Evolutionary conservation across 2,329 filamentous ascomycete species (phyloP), one percentile per base, ranked within the genome.

Genomic region (Colletotrichum nymphaeae): DNA sequence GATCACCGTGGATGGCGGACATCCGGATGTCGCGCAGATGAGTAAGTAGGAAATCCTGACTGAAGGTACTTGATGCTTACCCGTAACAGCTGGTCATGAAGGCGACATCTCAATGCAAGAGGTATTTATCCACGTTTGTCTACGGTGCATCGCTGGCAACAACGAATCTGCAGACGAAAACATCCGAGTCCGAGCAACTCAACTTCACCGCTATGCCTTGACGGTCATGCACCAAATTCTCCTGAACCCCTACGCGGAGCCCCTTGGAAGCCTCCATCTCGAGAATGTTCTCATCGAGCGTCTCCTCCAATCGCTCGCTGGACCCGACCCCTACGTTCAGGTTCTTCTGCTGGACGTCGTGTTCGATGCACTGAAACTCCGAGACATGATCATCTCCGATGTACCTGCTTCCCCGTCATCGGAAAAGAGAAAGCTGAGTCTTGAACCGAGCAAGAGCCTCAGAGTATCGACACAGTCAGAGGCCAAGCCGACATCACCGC

Each of bases 301-400:
- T 75, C 87, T 97, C 6, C 85, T 86, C 32, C 87, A 88, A 77
- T 89, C 92, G 19, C 84, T 95, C 24, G 82, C 87, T 49, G 86
- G 88, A 6, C 84, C 89, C 1, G 93, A 94, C 76, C 88, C 92
- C 35, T 92, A 92, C 65, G 88, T 96, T 1, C 95, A 97, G 78
- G 91, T 93, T 16, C 87, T 95, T 0, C 84, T 98, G 11, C 88
- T 98, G 28, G 93, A 95, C 78, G 91, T 94, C n/a, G 89, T 95
- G 3, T 90, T 93, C 77, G 91, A 92, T 59, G 88, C 93, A 4
- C 86, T 98, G 11, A 94, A 92, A 78, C 87, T 97, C 55, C 86
- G 88, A 55, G 87, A 90, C 62, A 76, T 82, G 4, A 77, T 81
- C 2, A 78, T 81, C 0, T 76, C 79, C 3, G 86, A 88, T 35